Evolutionary conservation across 2,329 filamentous ascomycete genomes (phyloP), one percentile per base, ranked within the genome.

Genomic region (Xylariaceae sp.): DNA sequence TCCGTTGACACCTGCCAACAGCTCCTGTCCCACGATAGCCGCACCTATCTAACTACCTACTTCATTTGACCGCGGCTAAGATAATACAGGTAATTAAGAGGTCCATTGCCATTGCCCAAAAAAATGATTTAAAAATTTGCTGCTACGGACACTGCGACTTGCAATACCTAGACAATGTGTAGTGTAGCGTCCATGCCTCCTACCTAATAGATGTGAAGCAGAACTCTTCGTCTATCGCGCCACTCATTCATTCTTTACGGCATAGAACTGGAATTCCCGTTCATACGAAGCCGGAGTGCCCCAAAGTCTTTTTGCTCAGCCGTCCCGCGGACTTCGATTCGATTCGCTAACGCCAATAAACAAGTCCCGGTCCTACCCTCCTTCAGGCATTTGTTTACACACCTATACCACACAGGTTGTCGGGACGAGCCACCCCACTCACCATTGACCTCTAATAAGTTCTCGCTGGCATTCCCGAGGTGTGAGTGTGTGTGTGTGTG

Each of bases 361-460:
- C 19, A 19, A 19, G 19, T 19, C 19, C 19, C 35, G 12, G 35
- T 37, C 35, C 35, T 37, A 37, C 35, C 35, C 35, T 37, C 35
- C 35, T 37, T 37, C 5, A 37, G 5, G 35, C 3, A 37, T 7
- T 7, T 11, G 8, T 37, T 11, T 37, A 37, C 35, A 37, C 35
- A 11, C 35, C 35, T 37, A 37, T 11, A 37, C 12, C 35, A 3
- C 35, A 3, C 12, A 3, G 35, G 35, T 37, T 37, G 35, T 37
- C 19, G 19, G 19, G 19, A 11, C 35, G 35, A 32, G 26, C 43
- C n/a, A 45, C 43, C 43, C 43, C 43, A 45, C 43, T 49, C 37
- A 45, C 45, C 35, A 35, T 37, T 43, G 48, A 41, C 39, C 50
- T 44, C 53, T n/a, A 39, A 43, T 55, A 32, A 49, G 48, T 37